Conservation (phyloP, 2,329 filamentous ascomycete species). For the Stylonectria norvegica region DNA sequence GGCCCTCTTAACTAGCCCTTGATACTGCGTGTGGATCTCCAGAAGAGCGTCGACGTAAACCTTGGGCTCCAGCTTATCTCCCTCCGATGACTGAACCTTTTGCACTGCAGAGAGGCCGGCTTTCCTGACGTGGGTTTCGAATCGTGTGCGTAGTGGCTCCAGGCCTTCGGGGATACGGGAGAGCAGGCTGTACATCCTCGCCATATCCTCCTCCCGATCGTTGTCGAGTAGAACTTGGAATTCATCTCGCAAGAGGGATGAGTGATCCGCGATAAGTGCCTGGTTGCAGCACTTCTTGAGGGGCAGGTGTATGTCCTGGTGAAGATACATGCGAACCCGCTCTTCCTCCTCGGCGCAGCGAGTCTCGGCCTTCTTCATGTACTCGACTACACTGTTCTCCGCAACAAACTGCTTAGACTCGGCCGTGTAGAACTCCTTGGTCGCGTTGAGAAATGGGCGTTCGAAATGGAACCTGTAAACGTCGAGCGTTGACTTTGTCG, state of each 20-base stretch:
- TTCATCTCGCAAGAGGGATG: slow-evolving; percentile 81
- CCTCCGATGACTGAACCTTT: slow-evolving; percentile 81
- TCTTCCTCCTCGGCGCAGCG: slow-evolving; percentile 91
- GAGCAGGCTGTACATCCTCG: slow-evolving; percentile 90
- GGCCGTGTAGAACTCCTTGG: slow-evolving; percentile 78
- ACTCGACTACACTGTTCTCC: slow-evolving; percentile 96
- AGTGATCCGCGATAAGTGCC: slow-evolving; percentile 86
- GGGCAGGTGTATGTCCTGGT: slow-evolving; percentile 79
- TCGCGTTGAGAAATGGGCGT: slow-evolving; percentile 83
- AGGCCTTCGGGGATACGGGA: slow-evolving; percentile 87
- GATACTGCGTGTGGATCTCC: slow-evolving; percentile 91
- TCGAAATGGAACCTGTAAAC: slow-evolving; percentile 94
- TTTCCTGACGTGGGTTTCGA: slow-evolving; percentile 89
- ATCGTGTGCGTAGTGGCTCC: slow-evolving; percentile 80
- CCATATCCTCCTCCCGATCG: slow-evolving; percentile 92
- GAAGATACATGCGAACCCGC: slow-evolving; percentile 85
- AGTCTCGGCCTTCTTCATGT: slow-evolving; percentile 98
- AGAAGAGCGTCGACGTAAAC: slow-evolving; percentile 93
- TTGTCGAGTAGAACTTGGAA: slow-evolving; percentile 93
- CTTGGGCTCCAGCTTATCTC: slow-evolving; percentile 90
- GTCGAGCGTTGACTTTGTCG: slow-evolving; percentile 89
- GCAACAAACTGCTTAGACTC: slow-evolving; percentile 94
- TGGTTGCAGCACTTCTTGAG: slow-evolving; percentile 86
- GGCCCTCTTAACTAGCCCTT: slow-evolving; percentile 83
- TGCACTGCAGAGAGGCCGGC: slow-evolving; percentile 84